phyloP scores from a whole-genome alignment of 2,329 filamentous ascomycete genomes.

The Pleoardoris graminearum region DNA sequence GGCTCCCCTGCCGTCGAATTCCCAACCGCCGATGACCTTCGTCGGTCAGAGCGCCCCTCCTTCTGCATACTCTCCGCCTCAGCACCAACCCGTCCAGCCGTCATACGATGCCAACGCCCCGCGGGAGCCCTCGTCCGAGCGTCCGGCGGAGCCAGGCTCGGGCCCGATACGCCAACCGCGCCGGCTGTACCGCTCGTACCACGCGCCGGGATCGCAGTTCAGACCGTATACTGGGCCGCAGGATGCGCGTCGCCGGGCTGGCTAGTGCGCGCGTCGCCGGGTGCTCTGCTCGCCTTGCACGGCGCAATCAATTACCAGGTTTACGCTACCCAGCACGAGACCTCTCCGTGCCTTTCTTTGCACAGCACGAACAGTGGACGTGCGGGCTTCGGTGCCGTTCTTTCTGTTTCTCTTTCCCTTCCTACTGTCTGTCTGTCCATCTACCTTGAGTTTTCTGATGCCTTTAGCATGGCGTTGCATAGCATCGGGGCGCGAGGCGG shows the following conservation, averaged over 20 bases:
- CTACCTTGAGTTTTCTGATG: neutral
- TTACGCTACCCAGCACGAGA: no score
- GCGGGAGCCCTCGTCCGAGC: conserved; percentile 20
- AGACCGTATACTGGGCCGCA: conserved; percentile 36
- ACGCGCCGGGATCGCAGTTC: conserved; percentile 41
- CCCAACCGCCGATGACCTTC: conserved; percentile 20
- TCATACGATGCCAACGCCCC: conserved; percentile 22
- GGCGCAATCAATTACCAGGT: no score
- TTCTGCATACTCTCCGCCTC: conserved; percentile 27
- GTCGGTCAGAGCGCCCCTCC: conserved; percentile 16
- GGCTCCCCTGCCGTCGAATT: conserved; percentile 32
- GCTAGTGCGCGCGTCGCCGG: conserved; percentile 25
- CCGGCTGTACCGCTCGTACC: conserved; percentile 37
- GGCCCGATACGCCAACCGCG: conserved; percentile 20
- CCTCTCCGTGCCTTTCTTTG: neutral
- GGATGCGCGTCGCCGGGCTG: conserved; percentile 26
- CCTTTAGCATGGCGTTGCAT: conserved; percentile 26
- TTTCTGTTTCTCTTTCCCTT: neutral
- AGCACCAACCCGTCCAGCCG: conserved; percentile 19
- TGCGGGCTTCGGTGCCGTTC: neutral
- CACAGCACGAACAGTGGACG: no score
- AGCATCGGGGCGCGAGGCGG: conserved; percentile 12
- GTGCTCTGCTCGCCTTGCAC: no score
- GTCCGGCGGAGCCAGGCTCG: conserved; percentile 26
- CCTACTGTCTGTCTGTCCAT: neutral